Conservation (phyloP, 129 eudicot species). For the Scalesia atractyloides region DNA sequence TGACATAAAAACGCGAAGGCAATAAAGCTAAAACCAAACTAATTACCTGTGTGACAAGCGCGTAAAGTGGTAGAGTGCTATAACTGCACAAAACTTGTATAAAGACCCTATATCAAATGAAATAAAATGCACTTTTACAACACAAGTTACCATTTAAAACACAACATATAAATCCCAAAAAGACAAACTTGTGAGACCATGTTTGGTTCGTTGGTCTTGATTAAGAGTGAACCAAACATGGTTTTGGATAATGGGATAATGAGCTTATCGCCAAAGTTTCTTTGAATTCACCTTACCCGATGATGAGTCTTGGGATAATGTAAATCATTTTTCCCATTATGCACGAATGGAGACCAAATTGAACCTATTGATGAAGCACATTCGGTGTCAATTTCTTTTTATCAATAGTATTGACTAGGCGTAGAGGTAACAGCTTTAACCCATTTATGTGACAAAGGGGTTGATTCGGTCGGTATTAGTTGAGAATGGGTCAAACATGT, state of each 20-base stretch:
- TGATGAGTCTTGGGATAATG: constrained; percentile 76
- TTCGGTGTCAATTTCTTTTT: neutral
- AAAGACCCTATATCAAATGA: constrained; percentile 49
- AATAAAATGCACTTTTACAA: neutral
- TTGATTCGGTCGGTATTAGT: neutral
- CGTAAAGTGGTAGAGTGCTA: constrained; percentile 93
- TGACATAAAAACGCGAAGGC: neutral
- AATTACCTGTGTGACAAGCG: constrained; percentile 89
- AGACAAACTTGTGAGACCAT: neutral
- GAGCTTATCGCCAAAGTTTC: neutral
- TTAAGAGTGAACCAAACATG: neutral
- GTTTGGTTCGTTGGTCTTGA: neutral
- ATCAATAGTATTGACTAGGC: neutral
- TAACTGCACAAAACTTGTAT: constrained; percentile 88
- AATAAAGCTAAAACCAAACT: neutral
- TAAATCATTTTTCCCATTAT: constrained; percentile 77
- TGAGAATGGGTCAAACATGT: neutral
- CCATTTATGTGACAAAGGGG: neutral
- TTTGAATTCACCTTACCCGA: constrained; percentile 55
- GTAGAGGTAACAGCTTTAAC: constrained; percentile 1
- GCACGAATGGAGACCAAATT: constrained; percentile 79
- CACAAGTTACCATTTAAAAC: neutral
- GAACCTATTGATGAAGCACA: constrained; percentile 46
- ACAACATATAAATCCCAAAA: neutral
- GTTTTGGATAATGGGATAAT: neutral